Base-by-base conservation (phyloP, 495 filamentous ascomycete species). In the Lasiosphaeria miniovina region DNA sequence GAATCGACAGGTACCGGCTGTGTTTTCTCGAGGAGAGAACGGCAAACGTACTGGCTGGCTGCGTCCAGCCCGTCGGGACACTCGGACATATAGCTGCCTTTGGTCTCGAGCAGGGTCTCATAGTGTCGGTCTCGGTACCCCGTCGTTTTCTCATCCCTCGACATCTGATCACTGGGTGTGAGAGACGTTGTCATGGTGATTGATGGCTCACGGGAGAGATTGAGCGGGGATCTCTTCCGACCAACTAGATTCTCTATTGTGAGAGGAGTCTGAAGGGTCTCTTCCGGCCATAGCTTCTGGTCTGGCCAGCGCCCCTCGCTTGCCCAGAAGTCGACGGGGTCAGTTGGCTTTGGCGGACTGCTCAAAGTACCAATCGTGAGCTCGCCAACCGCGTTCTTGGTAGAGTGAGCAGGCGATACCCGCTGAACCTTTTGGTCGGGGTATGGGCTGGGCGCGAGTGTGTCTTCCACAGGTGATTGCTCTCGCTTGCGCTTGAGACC, bases 61-160 rank as follows among this genome's bases (percentile, higher is more conserved):
- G 68, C 24, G 8, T 64, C 61, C 40, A 76, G 68, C 46, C 61
- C 68, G 15, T 65, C 33, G 8, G 70, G 38, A 4, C 59, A 74
- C 52, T 73, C 61, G 7, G 46, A n/a, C 73, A 80, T 77, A 52
- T 69, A 80, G 62, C 71, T 75, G 12, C 73, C 71, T 54, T 77
- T 75, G 33, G 66, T 69, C 8, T 48, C 64, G 58, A 79, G 76
- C 4, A 74, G 38, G 4, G 51, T 66, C 7, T 58, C 46, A 62
- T 80, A 80, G 8, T 62, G 58, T 46, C 62, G 46, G 60, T 71
- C 58, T 56, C 56, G 43, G 58, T 83, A 81, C 46, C 59, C 67
- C 10, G 68, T 64, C 59, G 76, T 80, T 62, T 78, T 76, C 53
- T 78, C 63, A 24, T 61, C 54, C 55, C 55, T 54, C 55, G 50